These are phyloP conservation scores for Penicillium coffeae DNA, from an alignment of 495 filamentous ascomycete genomes.

Conservation along the genomic window DNA sequence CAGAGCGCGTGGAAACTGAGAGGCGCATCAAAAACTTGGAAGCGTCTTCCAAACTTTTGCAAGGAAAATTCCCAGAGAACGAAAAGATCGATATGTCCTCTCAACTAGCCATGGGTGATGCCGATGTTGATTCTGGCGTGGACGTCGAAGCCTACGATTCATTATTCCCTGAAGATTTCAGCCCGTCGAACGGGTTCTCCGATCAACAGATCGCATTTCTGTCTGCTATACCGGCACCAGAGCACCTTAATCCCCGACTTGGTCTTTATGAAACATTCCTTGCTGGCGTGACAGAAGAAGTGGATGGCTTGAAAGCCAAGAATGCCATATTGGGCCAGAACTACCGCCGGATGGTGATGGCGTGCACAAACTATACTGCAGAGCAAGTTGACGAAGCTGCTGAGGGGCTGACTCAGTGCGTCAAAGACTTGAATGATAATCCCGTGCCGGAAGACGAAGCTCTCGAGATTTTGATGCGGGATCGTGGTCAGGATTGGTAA, in stretches of 20 bases:
- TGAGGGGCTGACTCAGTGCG: conserved; percentile 43
- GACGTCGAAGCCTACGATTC: conserved; percentile 35
- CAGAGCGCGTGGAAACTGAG: conserved; percentile 55
- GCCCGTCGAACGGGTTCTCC: conserved; percentile 35
- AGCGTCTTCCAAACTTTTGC: conserved; percentile 49
- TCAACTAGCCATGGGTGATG: conserved; percentile 45
- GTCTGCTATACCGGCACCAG: conserved; percentile 23
- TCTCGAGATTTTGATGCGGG: conserved; percentile 47
- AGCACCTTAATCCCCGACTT: conserved; percentile 26
- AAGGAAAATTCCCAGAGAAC: conserved; percentile 30
- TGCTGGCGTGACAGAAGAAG: conserved; percentile 32
- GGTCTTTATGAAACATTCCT: conserved; percentile 36
- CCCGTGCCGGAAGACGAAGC: conserved; percentile 46
- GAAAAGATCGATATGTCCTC: conserved; percentile 28
- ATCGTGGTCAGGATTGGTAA: conserved; percentile 49
- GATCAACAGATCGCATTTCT: conserved; percentile 35
- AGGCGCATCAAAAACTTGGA: conserved; percentile 59
- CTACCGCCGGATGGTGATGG: conserved; percentile 49
- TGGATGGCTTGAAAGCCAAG: conserved; percentile 38
- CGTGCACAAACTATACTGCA: conserved; percentile 43
- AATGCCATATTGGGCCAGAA: conserved; percentile 45
- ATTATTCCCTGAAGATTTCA: conserved; percentile 35
- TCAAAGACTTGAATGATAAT: conserved; percentile 48
- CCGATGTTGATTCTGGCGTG: conserved; percentile 50
- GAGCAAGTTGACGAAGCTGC: conserved; percentile 47